Conservation (phyloP, 352 stramenopile genomes). For the Globisporangium splendens region DNA sequence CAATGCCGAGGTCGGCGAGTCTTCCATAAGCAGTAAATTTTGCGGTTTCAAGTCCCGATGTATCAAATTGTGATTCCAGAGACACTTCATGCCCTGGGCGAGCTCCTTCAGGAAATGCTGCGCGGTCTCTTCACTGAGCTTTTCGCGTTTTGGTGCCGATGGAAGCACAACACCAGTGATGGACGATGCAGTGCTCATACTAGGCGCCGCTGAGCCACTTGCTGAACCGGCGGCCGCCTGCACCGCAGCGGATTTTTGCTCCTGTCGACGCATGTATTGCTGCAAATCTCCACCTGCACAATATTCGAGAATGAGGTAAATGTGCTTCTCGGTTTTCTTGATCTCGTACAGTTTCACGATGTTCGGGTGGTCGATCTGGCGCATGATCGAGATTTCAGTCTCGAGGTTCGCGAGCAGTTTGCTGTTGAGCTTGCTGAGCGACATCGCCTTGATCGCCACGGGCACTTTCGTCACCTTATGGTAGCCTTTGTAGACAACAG, state of each 20-base stretch:
- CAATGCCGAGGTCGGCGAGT: conserved; percentile 43
- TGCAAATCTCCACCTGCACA: conserved; percentile 95
- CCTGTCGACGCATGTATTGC: conserved; percentile 83
- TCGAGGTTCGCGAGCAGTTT: conserved; percentile 96
- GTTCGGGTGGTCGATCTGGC: conserved; percentile 94
- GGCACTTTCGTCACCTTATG: conserved; percentile 66
- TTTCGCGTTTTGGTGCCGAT: conserved; percentile 1
- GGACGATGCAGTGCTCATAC: neutral
- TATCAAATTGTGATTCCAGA: conserved; percentile 80
- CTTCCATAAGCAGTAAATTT: conserved; percentile 91
- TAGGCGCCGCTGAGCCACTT: neutral
- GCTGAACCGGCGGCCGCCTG: neutral
- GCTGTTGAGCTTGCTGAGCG: conserved; percentile 90
- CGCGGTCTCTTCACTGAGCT: conserved; percentile 32
- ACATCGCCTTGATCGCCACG: conserved; percentile 95
- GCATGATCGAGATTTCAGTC: conserved; percentile 95
- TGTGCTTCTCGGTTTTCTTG: conserved; percentile 93
- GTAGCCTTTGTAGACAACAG: conserved; percentile 85
- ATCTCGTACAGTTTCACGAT: conserved; percentile 96
- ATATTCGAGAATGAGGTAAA: conserved; percentile 97
- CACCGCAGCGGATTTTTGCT: conserved; percentile 15
- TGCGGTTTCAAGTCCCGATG: conserved; percentile 94
- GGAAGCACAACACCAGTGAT: neutral
- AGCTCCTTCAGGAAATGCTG: conserved; percentile 66
- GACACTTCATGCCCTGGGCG: conserved; percentile 65